These are phyloP conservation scores for Boletus rufocinnamomeus DNA, from an alignment of 768 basidiomycete genomes.

Conservation along the genomic window DNA sequence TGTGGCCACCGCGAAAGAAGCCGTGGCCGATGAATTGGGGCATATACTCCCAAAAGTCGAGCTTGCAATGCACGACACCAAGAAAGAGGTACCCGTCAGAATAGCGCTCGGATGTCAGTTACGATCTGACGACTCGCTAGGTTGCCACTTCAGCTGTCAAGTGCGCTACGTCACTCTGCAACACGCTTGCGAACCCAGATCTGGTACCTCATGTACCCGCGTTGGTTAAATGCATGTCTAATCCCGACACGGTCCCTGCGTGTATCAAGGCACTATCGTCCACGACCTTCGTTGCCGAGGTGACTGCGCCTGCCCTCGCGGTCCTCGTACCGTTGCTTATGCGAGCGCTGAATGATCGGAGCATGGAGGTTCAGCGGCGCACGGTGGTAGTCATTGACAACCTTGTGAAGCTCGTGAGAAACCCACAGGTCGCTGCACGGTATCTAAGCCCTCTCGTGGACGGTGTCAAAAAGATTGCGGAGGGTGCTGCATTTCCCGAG, in stretches of 20 bases:
- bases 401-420: constrained; percentile 94
- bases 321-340: constrained; percentile 90
- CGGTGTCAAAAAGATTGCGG: constrained; percentile 88
- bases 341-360: constrained; percentile 91
- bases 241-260: constrained; percentile 82
- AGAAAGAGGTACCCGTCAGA: constrained; percentile 66
- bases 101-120: constrained; percentile 14
- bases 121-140: constrained; percentile 41
- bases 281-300: constrained; percentile 96
- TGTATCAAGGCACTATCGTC: constrained; percentile 95
- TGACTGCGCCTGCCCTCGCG: constrained; percentile 93
- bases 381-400: constrained; percentile 95
- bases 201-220: constrained; percentile 84
- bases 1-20: constrained; percentile 65
- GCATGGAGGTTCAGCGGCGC: constrained; percentile 94
- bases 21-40: constrained; percentile 83
- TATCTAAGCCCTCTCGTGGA: constrained; percentile 87
- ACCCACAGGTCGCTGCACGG: constrained; percentile 83
- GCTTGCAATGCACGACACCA: constrained; percentile 94
- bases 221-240: constrained; percentile 93
- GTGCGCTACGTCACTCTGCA: constrained; percentile 86
- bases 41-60: constrained; percentile 84
- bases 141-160: constrained; percentile 86
- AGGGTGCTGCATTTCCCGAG: constrained; percentile 94
- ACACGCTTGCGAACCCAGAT: constrained; percentile 91